phyloP scores from a whole-genome alignment of 2,329 filamentous ascomycete genomes.

The Didymella keratinophila region DNA sequence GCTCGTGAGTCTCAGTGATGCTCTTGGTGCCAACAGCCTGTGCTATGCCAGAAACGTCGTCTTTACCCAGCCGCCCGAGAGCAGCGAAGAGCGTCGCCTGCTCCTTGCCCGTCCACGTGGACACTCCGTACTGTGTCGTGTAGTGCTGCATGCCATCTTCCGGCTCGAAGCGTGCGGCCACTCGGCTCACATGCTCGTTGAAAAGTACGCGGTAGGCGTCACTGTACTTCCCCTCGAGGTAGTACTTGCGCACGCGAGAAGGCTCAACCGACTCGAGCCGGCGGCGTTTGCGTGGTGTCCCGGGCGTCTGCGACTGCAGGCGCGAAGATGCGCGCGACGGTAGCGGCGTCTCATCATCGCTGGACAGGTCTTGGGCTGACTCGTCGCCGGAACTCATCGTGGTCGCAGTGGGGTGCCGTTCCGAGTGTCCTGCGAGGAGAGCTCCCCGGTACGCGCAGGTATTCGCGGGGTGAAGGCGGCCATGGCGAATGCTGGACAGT shows the following conservation, averaged over 20 bases:
- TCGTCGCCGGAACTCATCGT: constrained; percentile 31
- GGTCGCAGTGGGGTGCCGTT: neutral
- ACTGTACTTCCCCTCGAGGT: constrained; percentile 55
- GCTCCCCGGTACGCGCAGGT: neutral
- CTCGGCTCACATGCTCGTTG: constrained; percentile 40
- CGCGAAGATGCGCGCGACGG: constrained; percentile 18
- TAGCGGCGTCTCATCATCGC: constrained; percentile 7
- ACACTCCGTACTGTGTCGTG: constrained; percentile 70
- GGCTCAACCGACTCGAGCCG: constrained; percentile 31
- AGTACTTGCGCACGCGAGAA: constrained; percentile 27
- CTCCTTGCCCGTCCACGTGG: constrained; percentile 74
- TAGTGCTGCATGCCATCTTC: constrained; percentile 22
- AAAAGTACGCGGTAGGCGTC: constrained; percentile 52
- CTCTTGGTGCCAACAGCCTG: constrained; percentile 73
- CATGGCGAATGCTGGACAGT: constrained; percentile 25
- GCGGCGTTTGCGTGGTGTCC: constrained; percentile 36
- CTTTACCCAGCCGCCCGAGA: constrained; percentile 69
- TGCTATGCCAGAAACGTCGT: constrained; percentile 70
- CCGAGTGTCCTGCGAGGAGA: neutral
- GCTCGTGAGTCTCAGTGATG: constrained; percentile 74
- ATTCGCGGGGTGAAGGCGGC: constrained; percentile 6
- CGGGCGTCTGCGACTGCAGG: constrained; percentile 23
- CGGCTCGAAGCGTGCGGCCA: constrained; percentile 28
- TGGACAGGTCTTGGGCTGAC: constrained; percentile 6
- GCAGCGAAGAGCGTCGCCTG: constrained; percentile 74